Evolutionary conservation across 2,329 filamentous ascomycete species (phyloP).

Genomic region (Aspergillus sp.): DNA sequence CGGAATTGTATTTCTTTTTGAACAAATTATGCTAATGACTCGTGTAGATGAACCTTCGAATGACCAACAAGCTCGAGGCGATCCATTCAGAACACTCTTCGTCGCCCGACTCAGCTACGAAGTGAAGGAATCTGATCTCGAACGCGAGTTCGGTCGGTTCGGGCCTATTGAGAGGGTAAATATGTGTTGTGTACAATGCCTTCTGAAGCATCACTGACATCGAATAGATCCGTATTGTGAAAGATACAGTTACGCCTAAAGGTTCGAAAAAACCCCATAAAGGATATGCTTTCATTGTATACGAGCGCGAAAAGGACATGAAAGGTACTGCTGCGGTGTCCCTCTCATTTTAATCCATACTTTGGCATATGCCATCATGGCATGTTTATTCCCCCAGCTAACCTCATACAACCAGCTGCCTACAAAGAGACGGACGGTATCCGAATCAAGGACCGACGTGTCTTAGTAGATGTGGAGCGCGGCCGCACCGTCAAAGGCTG

Average conservation of each 20-base stretch:
- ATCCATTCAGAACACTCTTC: conserved; percentile 93
- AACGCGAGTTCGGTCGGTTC: conserved; percentile 88
- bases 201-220: conserved; percentile 11
- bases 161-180: conserved; percentile 88
- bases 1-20: background rate
- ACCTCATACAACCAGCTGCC: conserved; percentile 63
- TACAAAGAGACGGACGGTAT: conserved; percentile 85
- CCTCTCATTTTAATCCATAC: conserved; percentile 2
- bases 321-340: conserved; percentile 65
- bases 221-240: conserved; percentile 76
- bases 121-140: conserved; percentile 80
- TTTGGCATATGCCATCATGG: background rate
- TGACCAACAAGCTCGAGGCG: conserved; percentile 84
- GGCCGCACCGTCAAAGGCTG: conserved; percentile 91
- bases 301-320: conserved; percentile 97
- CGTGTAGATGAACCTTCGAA: conserved; percentile 69
- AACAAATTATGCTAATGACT: conserved; percentile 3
- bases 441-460: conserved; percentile 83
- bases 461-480: conserved; percentile 93
- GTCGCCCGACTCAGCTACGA: conserved; percentile 87
- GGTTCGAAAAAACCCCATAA: conserved; percentile 77
- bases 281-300: conserved; percentile 95
- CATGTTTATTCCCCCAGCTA: conserved; percentile 20
- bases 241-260: conserved; percentile 62
- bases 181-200: background rate